A percentile compares a stretch with the other conserved stretches of the same genome.
These are phyloP conservation scores for Geotrichum siamense DNA, from an alignment of 1,139 yeast genomes.

Conservation along the genomic window DNA sequence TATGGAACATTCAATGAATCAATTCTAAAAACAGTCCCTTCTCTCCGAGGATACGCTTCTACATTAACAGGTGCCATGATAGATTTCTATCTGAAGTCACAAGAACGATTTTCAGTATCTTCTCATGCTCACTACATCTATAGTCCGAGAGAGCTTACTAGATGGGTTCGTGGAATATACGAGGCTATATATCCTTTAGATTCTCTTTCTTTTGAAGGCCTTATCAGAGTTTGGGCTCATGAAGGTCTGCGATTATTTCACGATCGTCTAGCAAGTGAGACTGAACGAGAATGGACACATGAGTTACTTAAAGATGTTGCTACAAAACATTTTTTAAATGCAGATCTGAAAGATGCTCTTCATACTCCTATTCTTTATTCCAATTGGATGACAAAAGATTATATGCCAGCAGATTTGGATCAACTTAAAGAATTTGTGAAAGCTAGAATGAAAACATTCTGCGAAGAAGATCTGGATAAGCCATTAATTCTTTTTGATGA, in stretches of 20 bases:
- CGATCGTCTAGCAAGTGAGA: conserved; percentile 52
- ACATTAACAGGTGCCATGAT: conserved; percentile 62
- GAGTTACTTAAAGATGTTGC: conserved; percentile 40
- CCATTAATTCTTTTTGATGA: conserved; percentile 62
- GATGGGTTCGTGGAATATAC: conserved; percentile 79
- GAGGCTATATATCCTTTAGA: conserved; percentile 45
- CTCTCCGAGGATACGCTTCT: conserved; percentile 47
- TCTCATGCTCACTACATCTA: conserved; percentile 55
- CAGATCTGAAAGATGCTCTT: conserved; percentile 37
- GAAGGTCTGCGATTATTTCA: conserved; percentile 73
- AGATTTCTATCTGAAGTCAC: conserved; percentile 48
- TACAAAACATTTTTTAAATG: conserved; percentile 42
- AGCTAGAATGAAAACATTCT: conserved; percentile 62
- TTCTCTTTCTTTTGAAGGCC: conserved; percentile 37
- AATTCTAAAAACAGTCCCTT: conserved; percentile 56
- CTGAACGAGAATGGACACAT: conserved; percentile 50
- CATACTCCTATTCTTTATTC: conserved; percentile 55
- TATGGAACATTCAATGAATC: conserved; percentile 56
- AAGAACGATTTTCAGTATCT: conserved; percentile 35
- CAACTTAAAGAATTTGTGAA: conserved; percentile 50
- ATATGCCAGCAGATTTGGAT: conserved; percentile 47
- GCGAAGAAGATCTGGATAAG: conserved; percentile 60
- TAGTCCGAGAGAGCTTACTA: conserved; percentile 85
- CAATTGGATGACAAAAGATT: conserved; percentile 64
- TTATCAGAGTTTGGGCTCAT: conserved; percentile 70